Percentiles rank a stretch among this genome's conserved stretches.
Conservation (phyloP, 1,139 yeast genomes). For the Protomyces inundatus region DNA sequence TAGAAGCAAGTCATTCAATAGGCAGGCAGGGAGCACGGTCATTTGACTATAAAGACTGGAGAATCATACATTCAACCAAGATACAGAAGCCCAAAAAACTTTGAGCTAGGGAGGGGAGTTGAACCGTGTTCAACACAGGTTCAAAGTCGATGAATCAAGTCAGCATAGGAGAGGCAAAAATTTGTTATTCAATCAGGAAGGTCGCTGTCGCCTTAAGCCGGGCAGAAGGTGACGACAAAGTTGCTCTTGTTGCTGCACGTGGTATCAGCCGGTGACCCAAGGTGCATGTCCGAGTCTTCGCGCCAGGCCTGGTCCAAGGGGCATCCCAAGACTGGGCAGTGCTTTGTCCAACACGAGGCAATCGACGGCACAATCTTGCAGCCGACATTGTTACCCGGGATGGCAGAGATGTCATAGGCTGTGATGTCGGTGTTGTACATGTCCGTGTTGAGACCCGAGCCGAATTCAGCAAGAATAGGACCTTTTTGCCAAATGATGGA, state of each 20-base stretch:
- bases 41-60: no score
- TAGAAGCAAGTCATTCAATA: no score
- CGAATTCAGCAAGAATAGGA: conserved; percentile 25
- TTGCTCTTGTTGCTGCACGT: conserved; percentile 18
- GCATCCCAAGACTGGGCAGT: conserved; percentile 19
- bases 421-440: conserved; percentile 24
- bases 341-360: conserved; percentile 17
- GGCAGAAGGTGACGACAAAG: conserved; percentile 24
- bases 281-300: conserved; percentile 10
- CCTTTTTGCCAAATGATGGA: conserved; percentile 25
- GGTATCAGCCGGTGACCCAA: conserved; percentile 23
- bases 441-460: conserved; percentile 22
- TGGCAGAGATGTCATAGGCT: conserved; percentile 25
- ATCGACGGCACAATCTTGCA: conserved; percentile 21
- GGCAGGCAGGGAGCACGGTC: no score
- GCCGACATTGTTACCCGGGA: conserved; percentile 25
- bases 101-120: no score
- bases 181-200: no score
- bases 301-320: conserved; percentile 16
- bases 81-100: no score
- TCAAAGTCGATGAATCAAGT: no score
- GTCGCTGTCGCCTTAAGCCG: background rate
- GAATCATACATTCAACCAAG: no score
- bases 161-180: no score
- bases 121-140: no score